These are phyloP conservation scores for Apostasia ramifera DNA, from an alignment of 106 monocot species.

Conservation along the genomic window DNA sequence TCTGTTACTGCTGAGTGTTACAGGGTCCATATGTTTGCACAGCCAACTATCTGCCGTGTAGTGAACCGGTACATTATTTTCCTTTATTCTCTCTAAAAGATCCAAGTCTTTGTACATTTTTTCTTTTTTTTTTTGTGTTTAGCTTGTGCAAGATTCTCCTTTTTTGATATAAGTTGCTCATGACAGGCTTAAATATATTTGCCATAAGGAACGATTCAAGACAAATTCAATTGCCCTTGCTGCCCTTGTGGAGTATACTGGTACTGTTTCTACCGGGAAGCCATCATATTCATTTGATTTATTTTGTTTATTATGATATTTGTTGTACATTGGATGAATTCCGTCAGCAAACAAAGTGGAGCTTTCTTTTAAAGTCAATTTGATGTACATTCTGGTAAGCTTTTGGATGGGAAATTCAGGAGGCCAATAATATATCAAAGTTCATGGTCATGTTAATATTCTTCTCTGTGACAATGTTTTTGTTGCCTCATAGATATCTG, in stretches of 20 bases:
- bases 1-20: conserved; percentile 5
- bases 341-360: no score
- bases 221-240: conserved; percentile 74
- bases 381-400: no score
- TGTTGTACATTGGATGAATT: neutral
- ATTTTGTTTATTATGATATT: neutral
- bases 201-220: conserved; percentile 71
- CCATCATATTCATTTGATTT: neutral
- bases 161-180: neutral
- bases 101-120: neutral
- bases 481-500: no score
- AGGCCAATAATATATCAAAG: no score
- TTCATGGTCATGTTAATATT: no score
- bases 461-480: no score
- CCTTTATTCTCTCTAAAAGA: neutral
- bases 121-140: neutral
- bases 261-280: conserved; percentile 18
- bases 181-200: conserved; percentile 87
- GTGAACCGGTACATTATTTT: conserved; percentile 73
- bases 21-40: conserved; percentile 89
- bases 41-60: conserved; percentile 79
- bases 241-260: conserved; percentile 80
- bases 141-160: neutral
- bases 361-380: no score
- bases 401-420: no score